Base-by-base conservation (phyloP, 352 stramenopile species). In the Aphanomyces stellatus region DNA sequence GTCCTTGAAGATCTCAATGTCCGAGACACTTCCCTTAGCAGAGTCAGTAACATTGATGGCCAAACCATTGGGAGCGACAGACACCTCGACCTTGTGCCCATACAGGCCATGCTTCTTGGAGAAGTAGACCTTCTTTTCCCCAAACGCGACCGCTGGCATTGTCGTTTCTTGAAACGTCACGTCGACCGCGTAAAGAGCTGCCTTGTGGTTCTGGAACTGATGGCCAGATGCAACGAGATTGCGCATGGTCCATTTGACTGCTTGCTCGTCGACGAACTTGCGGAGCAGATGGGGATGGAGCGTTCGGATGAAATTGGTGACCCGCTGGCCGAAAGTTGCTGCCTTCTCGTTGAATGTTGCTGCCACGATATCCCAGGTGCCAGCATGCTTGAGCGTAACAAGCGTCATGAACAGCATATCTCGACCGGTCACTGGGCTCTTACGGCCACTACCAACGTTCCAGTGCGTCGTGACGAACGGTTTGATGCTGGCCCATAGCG, bases 51-150 rank as follows among this genome's bases (percentile, higher is more conserved):
- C 55, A 31, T 63, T 51, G n/a, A 63, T 51, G 15, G 41, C 55
- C 22, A 63, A 53, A 19, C n/a, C 57, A 57, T 40, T 40, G 10
- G 57, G 57, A 25, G 40, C 15, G 3, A 65, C 57, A 3, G 57
- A 65, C 19, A 25, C 28, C 22, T 57, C 33, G 19, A 56, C 34
- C 57, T 65, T 65, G 17, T 34, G 28, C 4, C 57, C 57, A 30
- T 65, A 65, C 19, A 65, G 57, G 22, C 46, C 46, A n/a, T 65
- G 57, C 57, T 65, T 65, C 6, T 46, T 37, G 28, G 35, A 55
- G 35, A 56, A 65, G 37, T 51, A 56, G 7, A 7, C 8, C 8
- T 53, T 51, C 31, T 65, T 40, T 34, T 65, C 46, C n/a, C 28
- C 28, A 57, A 65, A 65, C 27, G 28, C 17, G 10, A 22, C 57